Evolutionary conservation across 169 alveolate species (phyloP), one percentile per base, ranked within the genome.

Genomic region (Babesia microti): DNA sequence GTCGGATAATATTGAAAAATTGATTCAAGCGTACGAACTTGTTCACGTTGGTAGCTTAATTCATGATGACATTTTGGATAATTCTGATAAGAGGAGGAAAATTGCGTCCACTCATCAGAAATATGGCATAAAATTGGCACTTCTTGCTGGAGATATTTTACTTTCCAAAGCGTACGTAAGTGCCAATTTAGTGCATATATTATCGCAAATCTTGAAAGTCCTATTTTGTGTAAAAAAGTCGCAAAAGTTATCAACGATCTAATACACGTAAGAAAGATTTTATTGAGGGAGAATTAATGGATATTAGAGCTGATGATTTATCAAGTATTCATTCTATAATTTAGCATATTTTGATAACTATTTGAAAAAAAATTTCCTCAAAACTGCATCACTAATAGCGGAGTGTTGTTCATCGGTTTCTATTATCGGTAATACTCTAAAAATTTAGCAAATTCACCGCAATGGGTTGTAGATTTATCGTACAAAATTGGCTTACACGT

Each of bases 21-120:
- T 11, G n/a, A 30, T 30, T 30, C 36, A 11, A 30, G 36, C 79
- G n/a, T 68, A 73, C 44, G 90, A 82, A 56, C 61, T 80, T 37
- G 60, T 82, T 19, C 90, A 82, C 42, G 65, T 68, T 36, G 87
- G 88, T 15, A 69, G 81, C 33, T 57, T 82, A 35, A 48, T 82
- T 17, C 90, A 82, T 49, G 90, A 82, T 42, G 90, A 82, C 48
- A 72, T 82, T n/a, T 51, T 82, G 26, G 90, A 82, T 48, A 78
- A 56, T 22, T 69, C 83, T 17, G 66, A 48, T 14, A 66, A 61
- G 24, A 57, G 90, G 19, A 46, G 90, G 46, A 72, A 78, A n/a
- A 33, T 41, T 33, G 52, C 34, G 35, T 42, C 85, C 33, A 51
- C 65, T 45, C 90, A 82, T 58, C 54, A 43, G 41, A 57, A 68